These are phyloP conservation scores for Knufia petricola DNA, from an alignment of 2,329 filamentous ascomycete genomes.

Conservation along the genomic window DNA sequence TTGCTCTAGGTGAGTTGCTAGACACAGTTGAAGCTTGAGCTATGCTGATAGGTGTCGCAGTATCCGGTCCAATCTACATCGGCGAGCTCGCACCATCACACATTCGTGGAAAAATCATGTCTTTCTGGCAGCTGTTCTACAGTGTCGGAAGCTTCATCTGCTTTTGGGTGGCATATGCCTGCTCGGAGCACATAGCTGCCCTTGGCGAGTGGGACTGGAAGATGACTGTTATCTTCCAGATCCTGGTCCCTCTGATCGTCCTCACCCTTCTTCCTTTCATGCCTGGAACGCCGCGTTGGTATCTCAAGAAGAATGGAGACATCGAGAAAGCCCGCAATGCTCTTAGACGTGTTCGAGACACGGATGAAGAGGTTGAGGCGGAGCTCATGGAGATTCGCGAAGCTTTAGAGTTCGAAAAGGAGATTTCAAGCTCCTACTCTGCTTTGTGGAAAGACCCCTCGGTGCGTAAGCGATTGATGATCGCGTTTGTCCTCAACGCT, in stretches of 20 bases:
- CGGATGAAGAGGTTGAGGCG: constrained; percentile 55
- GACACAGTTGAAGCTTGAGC: neutral
- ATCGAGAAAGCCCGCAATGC: constrained; percentile 20
- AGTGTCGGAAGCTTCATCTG: constrained; percentile 23
- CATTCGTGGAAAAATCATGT: constrained; percentile 50
- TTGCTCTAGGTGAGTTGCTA: constrained; percentile 28
- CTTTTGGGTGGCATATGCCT: constrained; percentile 10
- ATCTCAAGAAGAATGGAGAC: constrained; percentile 20
- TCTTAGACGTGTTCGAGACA: constrained; percentile 37
- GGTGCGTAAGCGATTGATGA: constrained; percentile 54
- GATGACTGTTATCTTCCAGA: constrained; percentile 9
- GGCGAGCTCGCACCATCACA: neutral
- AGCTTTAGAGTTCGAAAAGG: constrained; percentile 62
- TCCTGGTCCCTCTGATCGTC: constrained; percentile 26
- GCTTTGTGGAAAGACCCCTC: constrained; percentile 48
- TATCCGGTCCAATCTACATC: constrained; percentile 46
- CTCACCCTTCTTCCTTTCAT: constrained; percentile 54
- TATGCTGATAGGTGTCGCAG: neutral
- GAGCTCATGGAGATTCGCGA: constrained; percentile 57
- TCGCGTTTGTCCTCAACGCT: constrained; percentile 58
- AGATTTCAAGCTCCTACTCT: constrained; percentile 45
- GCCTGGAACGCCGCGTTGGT: constrained; percentile 60
- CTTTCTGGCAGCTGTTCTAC: constrained; percentile 55
- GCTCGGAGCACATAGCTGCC: neutral
- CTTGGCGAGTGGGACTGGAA: constrained; percentile 10